Base-by-base conservation (phyloP, 768 basidiomycete species). In the Tulasnella sp. region DNA sequence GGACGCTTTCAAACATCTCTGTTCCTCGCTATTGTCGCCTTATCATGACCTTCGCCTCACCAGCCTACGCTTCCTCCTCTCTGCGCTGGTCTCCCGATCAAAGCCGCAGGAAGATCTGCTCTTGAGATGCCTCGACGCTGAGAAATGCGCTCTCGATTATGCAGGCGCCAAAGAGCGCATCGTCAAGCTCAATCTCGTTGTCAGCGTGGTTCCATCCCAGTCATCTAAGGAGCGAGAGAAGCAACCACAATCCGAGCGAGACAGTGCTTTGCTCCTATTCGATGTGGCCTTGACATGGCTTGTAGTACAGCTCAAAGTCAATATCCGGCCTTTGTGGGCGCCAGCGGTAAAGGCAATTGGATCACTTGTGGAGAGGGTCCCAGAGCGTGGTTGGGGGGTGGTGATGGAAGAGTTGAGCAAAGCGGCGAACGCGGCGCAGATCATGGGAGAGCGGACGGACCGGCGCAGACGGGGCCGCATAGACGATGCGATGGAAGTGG, bases 261-360 rank as follows among this genome's bases (percentile, higher is more conserved):
- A 79, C 17, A 38, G 15, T 38, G 34, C 5, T 38, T 7, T 15
- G 5, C 15, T 38, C 34, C 15, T 38, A 38, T 81, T 82, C 0
- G 84, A 88, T 60, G 67, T 89, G 4, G 83, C 80, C 60, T 73
- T 77, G 4, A 71, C 83, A 43, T 93, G 90, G 86, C 69, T 92
- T 21, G 78, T 85, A 27, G 89, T 87, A 4, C 94, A 96, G 69
- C 76, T 97, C 54, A 97, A 98, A 73, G 86, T 97, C 62, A 95
- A 93, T 68, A 73, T 98, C 47, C 80, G 89, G 27, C 96, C 96
- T 0, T 68, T 96, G 15, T 99, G 94, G 87, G 79, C 82, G 3
- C 86, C 93, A 17, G 82, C 92, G 3, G 78, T 83, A 11, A 78
- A 78, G 10, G 84, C 87, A 0, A 70, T 96, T 4, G 76, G 79